These are phyloP conservation scores for Syzygium jambos DNA, from an alignment of 345 rosid species.

Conservation along the genomic window DNA sequence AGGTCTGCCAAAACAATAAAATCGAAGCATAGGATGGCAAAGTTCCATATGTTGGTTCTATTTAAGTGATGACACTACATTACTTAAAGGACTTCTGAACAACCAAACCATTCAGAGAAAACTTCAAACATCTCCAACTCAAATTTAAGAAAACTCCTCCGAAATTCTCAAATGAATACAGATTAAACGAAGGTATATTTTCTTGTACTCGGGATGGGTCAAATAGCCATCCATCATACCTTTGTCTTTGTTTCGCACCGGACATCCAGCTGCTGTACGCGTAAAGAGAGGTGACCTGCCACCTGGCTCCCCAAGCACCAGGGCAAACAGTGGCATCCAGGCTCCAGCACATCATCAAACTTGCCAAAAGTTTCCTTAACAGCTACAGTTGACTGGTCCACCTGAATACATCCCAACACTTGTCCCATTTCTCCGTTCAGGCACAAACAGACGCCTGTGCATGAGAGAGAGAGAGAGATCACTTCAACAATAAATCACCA, in stretches of 20 bases:
- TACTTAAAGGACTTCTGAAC: background rate
- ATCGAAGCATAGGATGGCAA: background rate
- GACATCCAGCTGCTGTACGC: slow-evolving; percentile 79
- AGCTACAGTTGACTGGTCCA: slow-evolving; percentile 73
- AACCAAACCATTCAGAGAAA: background rate
- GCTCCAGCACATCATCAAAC: slow-evolving; percentile 63
- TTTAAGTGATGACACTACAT: background rate
- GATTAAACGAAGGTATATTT: background rate
- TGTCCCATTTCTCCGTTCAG: slow-evolving; percentile 24
- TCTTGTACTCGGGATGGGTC: background rate
- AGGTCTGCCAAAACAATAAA: background rate
- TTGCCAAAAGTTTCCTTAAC: slow-evolving; percentile 66
- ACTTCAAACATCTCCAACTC: background rate
- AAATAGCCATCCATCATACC: slow-evolving; percentile 28
- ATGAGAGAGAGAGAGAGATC: background rate
- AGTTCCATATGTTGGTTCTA: background rate
- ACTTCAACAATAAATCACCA: background rate
- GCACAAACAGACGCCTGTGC: background rate
- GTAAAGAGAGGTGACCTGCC: slow-evolving; percentile 64
- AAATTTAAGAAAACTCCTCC: background rate
- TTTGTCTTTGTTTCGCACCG: slow-evolving; percentile 88
- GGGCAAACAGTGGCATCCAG: slow-evolving; percentile 79
- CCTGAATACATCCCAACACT: slow-evolving; percentile 54
- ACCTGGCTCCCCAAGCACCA: slow-evolving; percentile 69
- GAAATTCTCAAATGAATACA: background rate